Evolutionary conservation across 1,139 yeast species (phyloP).

Genomic region (Hyphopichia pseudoburtonii): DNA sequence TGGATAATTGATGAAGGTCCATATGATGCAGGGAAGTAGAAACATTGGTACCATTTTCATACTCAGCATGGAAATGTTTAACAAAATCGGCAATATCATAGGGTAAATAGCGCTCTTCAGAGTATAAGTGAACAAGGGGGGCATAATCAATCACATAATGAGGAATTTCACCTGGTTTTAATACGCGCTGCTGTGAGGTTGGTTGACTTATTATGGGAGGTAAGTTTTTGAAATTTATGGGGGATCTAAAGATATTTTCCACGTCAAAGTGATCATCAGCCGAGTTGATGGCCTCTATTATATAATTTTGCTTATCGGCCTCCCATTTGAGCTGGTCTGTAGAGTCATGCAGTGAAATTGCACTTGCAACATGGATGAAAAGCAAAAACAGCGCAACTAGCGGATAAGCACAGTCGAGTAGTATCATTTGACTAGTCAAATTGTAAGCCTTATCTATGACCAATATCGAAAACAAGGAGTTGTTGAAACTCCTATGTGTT

Average conservation of each 20-base stretch:
- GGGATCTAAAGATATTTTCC: conserved; percentile 23
- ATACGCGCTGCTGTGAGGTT: conserved; percentile 25
- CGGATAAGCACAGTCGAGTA: background rate
- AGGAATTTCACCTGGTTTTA: conserved; percentile 65
- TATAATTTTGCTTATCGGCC: conserved; percentile 9
- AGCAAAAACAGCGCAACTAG: conserved; percentile 1
- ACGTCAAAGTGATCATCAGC: conserved; percentile 13
- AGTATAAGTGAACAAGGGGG: conserved; percentile 82
- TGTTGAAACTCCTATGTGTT: too few relatives aligned
- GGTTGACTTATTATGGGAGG: conserved; percentile 42
- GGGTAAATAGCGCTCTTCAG: conserved; percentile 87
- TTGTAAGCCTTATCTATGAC: too few relatives aligned
- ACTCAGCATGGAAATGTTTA: conserved; percentile 54
- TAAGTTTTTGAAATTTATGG: conserved; percentile 27
- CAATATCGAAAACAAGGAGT: too few relatives aligned
- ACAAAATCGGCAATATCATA: conserved; percentile 76
- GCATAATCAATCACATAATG: conserved; percentile 69
- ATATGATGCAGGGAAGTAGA: conserved; percentile 36
- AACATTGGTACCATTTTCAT: conserved; percentile 48
- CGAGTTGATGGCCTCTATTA: conserved; percentile 9
- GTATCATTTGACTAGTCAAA: too few relatives aligned
- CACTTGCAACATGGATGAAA: background rate
- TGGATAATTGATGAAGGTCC: conserved; percentile 38
- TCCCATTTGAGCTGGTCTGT: conserved; percentile 9
- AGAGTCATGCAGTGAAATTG: too few relatives aligned